Conservation (phyloP, 2,329 filamentous ascomycete genomes). For the Aspergillus sp. region DNA sequence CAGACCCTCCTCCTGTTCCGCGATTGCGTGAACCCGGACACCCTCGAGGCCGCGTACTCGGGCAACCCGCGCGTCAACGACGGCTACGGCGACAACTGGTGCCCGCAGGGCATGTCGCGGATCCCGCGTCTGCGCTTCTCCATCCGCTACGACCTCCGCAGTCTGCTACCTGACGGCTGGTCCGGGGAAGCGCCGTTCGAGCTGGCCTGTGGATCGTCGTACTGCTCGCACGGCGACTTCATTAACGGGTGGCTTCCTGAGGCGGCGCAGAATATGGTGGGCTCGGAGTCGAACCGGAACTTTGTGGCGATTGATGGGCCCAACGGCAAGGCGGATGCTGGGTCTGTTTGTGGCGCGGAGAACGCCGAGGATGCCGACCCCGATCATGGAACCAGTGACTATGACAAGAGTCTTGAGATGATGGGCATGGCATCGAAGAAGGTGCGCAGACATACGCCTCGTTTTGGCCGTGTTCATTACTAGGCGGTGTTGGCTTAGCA, state of each 20-base stretch:
- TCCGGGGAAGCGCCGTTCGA: constrained; percentile 9
- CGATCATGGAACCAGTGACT: constrained; percentile 15
- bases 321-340: background rate
- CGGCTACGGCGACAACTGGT: constrained; percentile 10
- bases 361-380: constrained; percentile 10
- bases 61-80: background rate
- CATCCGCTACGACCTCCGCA: constrained; percentile 15
- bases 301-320: constrained; percentile 3
- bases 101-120: constrained; percentile 14
- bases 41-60: constrained; percentile 9
- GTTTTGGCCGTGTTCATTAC: no score
- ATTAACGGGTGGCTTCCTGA: constrained; percentile 12
- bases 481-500: no score
- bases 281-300: constrained; percentile 1
- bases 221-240: constrained; percentile 12
- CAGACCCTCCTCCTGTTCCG: constrained; percentile 17
- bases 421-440: background rate
- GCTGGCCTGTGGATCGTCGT: constrained; percentile 9
- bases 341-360: background rate
- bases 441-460: no score
- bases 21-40: constrained; percentile 13
- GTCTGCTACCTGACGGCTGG: constrained; percentile 16
- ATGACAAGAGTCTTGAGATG: constrained; percentile 14
- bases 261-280: constrained; percentile 17
- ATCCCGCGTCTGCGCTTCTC: constrained; percentile 18